phyloP scores from a whole-genome alignment of 176 grass and related monocot species.

The Areca catechu region DNA sequence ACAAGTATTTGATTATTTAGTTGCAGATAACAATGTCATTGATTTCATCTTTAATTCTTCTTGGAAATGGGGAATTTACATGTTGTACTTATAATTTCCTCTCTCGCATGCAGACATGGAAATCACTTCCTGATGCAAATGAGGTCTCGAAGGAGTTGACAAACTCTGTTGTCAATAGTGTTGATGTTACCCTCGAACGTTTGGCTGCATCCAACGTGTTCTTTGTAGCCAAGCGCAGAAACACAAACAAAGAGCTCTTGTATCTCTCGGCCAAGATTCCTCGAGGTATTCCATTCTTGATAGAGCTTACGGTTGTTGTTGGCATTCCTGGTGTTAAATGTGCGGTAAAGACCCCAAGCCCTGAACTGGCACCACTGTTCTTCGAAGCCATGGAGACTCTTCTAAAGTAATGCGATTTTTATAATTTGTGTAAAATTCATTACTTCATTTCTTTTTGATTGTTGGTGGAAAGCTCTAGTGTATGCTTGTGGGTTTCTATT shows the following conservation, averaged over 20 bases:
- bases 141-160: constrained; percentile 68
- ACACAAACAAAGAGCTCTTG: constrained; percentile 73
- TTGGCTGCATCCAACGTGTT: constrained; percentile 73
- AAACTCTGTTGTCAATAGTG: constrained; percentile 47
- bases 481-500: too few species aligned
- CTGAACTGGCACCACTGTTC: constrained; percentile 64
- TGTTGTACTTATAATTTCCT: neutral
- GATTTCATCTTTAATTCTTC: too few species aligned
- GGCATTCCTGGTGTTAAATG: constrained; percentile 79
- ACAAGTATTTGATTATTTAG: too few species aligned
- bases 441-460: too few species aligned
- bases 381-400: constrained; percentile 85
- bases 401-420: constrained; percentile 36
- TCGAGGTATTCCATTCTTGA: constrained; percentile 64
- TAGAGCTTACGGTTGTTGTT: constrained; percentile 61
- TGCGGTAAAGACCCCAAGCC: constrained; percentile 83
- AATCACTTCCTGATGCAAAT: constrained; percentile 79
- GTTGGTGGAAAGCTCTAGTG: too few species aligned
- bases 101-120: constrained; percentile 59
- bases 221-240: constrained; percentile 86
- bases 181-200: constrained; percentile 67
- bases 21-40: too few species aligned
- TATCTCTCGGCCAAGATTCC: constrained; percentile 67
- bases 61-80: too few species aligned
- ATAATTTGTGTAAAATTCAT: too few species aligned